Evolutionary conservation across 1,284 basidiomycete genomes (phyloP).

Genomic region (Afroboletus lepidellus): DNA sequence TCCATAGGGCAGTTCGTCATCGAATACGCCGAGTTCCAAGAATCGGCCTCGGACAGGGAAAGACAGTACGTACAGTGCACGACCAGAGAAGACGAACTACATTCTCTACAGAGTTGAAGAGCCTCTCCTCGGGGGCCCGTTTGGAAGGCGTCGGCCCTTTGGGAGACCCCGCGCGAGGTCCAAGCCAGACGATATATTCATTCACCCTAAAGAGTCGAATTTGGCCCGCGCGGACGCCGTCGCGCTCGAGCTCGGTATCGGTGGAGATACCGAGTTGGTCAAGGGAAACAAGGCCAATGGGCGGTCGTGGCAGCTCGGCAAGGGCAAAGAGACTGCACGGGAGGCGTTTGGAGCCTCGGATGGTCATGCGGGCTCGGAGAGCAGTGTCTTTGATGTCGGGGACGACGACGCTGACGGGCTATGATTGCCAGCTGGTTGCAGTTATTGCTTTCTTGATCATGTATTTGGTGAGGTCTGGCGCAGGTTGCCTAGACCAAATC

Average conservation of each 20-base stretch:
- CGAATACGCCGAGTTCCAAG: constrained; percentile 43
- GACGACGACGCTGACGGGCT: constrained; percentile 14
- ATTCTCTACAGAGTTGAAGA: constrained; percentile 25
- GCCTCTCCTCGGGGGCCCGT: constrained; percentile 36
- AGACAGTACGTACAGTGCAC: constrained; percentile 13
- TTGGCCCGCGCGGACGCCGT: constrained; percentile 60
- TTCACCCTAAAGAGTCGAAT: constrained; percentile 61
- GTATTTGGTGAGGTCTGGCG: neutral
- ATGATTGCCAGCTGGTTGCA: neutral
- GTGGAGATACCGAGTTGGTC: constrained; percentile 42
- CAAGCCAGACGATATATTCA: constrained; percentile 58
- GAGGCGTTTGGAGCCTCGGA: constrained; percentile 24
- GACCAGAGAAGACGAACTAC: neutral
- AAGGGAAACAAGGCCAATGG: constrained; percentile 34
- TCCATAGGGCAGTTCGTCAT: constrained; percentile 55
- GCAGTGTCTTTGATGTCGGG: constrained; percentile 9
- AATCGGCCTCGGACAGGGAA: constrained; percentile 17
- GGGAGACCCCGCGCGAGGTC: constrained; percentile 45
- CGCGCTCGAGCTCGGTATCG: constrained; percentile 53
- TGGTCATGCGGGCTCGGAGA: constrained; percentile 6
- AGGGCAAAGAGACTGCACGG: constrained; percentile 40
- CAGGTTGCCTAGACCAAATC: neutral
- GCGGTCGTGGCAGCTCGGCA: constrained; percentile 40
- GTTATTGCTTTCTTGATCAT: neutral
- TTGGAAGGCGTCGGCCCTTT: constrained; percentile 5